Conservation (phyloP, 179 eudicot species). For the Silene coronaria region DNA sequence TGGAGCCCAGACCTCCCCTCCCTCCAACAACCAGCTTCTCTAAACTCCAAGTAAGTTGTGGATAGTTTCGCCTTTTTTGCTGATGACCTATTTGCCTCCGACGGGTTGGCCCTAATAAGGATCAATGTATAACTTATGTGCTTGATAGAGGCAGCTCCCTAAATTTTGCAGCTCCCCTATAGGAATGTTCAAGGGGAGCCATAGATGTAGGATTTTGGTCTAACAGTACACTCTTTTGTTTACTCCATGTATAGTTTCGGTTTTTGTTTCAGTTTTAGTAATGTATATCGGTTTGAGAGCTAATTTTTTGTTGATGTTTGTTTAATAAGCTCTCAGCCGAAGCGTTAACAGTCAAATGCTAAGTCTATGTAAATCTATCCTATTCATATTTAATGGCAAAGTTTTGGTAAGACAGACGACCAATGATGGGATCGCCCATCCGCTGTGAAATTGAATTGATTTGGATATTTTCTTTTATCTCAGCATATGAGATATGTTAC, state of each 20-base stretch:
- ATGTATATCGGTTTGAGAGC: constrained; percentile 12
- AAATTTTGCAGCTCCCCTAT: constrained; percentile 16
- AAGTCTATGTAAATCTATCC: neutral
- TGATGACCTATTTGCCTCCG: neutral
- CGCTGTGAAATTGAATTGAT: no score
- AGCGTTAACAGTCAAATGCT: neutral
- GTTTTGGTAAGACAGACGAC: no score
- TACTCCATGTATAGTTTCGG: constrained; percentile 15
- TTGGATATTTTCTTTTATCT: no score
- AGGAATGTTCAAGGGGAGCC: neutral
- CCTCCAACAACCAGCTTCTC: constrained; percentile 24
- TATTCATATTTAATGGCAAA: no score
- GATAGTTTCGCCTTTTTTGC: constrained; percentile 20
- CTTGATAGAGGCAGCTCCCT: neutral
- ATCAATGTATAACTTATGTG: neutral
- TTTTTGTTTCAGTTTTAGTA: neutral
- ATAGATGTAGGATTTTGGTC: constrained; percentile 9
- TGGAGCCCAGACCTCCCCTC: constrained; percentile 26
- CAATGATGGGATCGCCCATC: no score
- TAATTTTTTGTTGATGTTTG: neutral
- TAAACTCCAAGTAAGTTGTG: constrained; percentile 36
- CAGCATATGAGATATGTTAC: no score
- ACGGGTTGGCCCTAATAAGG: neutral
- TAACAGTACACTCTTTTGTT: neutral
- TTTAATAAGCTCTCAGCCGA: constrained; percentile 6